phyloP scores from a whole-genome alignment of 305 asterid genomes.

The Fraxinus paxiana region DNA sequence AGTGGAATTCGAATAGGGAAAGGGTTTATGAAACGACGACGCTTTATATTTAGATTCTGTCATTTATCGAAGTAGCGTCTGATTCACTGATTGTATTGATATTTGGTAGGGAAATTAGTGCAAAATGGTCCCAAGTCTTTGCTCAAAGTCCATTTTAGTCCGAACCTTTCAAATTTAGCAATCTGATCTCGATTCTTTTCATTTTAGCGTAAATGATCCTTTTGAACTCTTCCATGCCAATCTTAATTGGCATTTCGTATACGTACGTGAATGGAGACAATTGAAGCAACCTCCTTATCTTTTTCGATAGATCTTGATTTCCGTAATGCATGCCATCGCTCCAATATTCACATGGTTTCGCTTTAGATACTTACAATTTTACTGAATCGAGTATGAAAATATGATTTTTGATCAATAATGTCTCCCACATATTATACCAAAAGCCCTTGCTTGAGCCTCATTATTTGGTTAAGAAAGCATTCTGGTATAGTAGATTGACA shows the following conservation, averaged over 20 bases:
- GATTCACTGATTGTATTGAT: background rate
- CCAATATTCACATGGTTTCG: background rate
- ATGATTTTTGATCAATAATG: background rate
- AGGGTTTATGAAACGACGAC: background rate
- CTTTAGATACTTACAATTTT: background rate
- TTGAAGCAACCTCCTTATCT: background rate
- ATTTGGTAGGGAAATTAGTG: background rate
- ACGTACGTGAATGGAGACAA: background rate
- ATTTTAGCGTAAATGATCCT: background rate
- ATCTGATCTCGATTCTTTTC: background rate
- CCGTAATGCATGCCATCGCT: background rate
- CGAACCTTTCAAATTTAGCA: background rate
- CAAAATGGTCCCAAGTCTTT: background rate
- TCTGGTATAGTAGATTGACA: too few species aligned
- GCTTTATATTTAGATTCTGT: background rate
- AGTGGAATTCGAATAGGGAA: background rate
- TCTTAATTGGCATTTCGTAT: background rate
- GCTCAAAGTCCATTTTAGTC: background rate
- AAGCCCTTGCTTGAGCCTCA: too few species aligned
- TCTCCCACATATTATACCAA: background rate
- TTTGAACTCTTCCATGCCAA: background rate
- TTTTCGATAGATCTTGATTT: background rate
- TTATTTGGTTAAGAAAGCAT: too few species aligned
- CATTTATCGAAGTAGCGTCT: background rate
- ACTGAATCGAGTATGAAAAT: background rate